Evolutionary conservation across 495 filamentous ascomycete genomes (phyloP), one percentile per base, ranked within the genome.

Genomic region (Xylaria acuta): DNA sequence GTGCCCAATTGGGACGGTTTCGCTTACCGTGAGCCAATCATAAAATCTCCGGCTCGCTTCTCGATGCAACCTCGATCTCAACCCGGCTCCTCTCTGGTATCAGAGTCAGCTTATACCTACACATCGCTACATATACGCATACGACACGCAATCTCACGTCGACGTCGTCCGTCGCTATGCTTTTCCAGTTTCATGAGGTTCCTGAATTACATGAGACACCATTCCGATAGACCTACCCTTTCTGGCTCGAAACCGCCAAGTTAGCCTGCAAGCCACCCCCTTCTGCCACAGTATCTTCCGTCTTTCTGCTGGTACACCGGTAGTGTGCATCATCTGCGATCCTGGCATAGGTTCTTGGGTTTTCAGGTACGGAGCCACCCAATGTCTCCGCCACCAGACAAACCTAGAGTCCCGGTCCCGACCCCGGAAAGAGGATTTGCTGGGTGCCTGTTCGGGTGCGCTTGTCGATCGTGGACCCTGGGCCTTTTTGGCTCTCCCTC

Each of bases 11-110:
- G 45, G 67, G 69, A 36, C 63, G 25, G 5, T 64, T 81, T 86
- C 84, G 84, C 84, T 85, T 84, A 82, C 49, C 67, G n/a, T 32
- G 59, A 69, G 63, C 84, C 84, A 86, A 86, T 86, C 77, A 84
- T 64, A 72, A 78, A 81, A 73, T 79, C 74, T 56, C 82, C 80
- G 82, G 65, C 80, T 86, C 83, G 84, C 83, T 85, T 84, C 73
- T 69, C 73, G 67, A 73, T 76, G 77, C 79, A 74, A 78, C 74
- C 69, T 53, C 51, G 56, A 64, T 51, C 59, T 67, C 22, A 14
- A 43, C 49, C 65, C 5, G 38, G 65, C 45, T 65, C 43, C 63
- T 38, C 22, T 47, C 22, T 36, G 43, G 16, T 12, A 53, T 53
- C 30, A 16, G 43, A 12, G 49, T 53, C 68, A 51, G 56, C 58